Conservation (phyloP, 2,329 filamentous ascomycete genomes). For the Aspergillus sp. region DNA sequence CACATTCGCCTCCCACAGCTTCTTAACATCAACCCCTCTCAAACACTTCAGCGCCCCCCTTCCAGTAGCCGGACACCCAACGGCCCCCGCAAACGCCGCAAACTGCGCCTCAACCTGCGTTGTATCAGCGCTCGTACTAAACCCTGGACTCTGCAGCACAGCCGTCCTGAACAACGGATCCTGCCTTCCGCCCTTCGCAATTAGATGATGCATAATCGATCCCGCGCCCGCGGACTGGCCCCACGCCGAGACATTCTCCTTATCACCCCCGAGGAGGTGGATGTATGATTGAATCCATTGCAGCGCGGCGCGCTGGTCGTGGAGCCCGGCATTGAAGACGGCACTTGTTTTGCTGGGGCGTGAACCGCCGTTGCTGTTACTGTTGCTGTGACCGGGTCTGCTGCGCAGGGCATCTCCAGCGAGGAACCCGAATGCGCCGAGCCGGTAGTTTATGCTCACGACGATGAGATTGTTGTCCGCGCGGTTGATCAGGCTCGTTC, state of each 20-base stretch:
- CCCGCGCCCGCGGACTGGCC: constrained; percentile 9
- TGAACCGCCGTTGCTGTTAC: too few relatives aligned
- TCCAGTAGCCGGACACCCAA: not conserved
- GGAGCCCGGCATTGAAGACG: not conserved
- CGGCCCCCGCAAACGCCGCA: not conserved
- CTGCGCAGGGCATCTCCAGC: not conserved
- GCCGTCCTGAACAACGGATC: not conserved
- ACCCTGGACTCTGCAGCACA: not conserved
- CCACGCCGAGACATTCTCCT: constrained; percentile 3
- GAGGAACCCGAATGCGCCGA: not conserved
- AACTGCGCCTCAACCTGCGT: not conserved
- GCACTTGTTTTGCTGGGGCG: not conserved
- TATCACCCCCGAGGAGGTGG: not conserved
- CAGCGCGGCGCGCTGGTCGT: not conserved
- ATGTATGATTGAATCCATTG: not conserved
- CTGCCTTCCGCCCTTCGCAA: not conserved
- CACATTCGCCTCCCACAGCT: not conserved
- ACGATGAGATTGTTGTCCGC: not conserved
- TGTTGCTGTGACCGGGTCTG: not conserved
- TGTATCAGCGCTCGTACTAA: not conserved
- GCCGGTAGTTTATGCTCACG: not conserved
- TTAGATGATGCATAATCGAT: constrained; percentile 4
- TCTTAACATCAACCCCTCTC: not conserved
- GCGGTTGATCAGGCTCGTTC: not conserved
- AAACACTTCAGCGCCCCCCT: not conserved